phyloP scores from a whole-genome alignment of 208 protist species.

The Trypanosoma theileri region DNA sequence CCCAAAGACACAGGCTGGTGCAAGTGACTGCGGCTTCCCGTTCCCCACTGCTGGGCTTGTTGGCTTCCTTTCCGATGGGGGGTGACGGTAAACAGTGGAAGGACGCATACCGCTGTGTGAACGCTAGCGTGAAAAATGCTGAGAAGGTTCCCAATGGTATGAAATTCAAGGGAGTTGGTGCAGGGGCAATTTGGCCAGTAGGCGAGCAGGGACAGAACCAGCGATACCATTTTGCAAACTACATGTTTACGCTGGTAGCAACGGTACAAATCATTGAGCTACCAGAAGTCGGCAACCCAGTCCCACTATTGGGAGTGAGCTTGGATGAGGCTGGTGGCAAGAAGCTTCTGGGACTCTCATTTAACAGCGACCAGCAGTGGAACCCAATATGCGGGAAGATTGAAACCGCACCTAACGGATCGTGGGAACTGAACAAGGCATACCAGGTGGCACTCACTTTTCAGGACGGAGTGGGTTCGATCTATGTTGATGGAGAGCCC shows the following conservation, averaged over 20 bases:
- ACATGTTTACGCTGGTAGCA: background rate
- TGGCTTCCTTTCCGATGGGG: no score
- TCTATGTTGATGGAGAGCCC: background rate
- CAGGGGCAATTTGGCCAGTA: no score
- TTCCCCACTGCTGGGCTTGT: constrained; percentile 5
- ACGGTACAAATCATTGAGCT: background rate
- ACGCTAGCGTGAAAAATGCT: no score
- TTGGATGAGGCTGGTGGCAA: background rate
- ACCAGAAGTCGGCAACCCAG: background rate
- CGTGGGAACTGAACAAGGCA: background rate
- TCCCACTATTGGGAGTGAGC: background rate
- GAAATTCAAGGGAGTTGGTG: no score
- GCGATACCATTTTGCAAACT: background rate
- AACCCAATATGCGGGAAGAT: background rate
- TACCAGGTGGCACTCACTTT: background rate
- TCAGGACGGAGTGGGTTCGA: background rate
- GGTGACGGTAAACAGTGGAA: no score
- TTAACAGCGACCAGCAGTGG: background rate
- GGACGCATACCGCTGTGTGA: no score
- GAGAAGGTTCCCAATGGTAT: no score
- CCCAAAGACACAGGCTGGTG: background rate
- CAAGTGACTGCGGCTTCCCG: background rate
- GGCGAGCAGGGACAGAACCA: background rate
- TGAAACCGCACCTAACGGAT: background rate
- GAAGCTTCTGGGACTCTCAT: background rate